Evolutionary conservation across 352 stramenopile genomes (phyloP).

Genomic region (Globisporangium viniferum): DNA sequence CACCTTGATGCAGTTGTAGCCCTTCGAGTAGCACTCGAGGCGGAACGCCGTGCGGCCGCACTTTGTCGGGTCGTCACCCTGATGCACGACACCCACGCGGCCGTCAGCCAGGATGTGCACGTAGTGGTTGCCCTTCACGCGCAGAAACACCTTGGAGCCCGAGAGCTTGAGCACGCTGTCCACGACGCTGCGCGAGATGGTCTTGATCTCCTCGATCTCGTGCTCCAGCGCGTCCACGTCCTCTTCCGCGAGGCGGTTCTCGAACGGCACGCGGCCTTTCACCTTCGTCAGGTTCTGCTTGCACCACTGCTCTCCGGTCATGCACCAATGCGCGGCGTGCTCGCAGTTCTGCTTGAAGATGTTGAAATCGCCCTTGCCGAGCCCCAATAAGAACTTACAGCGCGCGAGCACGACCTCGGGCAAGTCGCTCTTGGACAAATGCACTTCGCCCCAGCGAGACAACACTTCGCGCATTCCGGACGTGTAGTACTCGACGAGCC

Average conservation of each 20-base stretch:
- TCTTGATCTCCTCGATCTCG: conserved; percentile 78
- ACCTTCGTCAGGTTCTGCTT: conserved; percentile 82
- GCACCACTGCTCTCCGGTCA: conserved; percentile 88
- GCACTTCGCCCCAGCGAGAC: conserved; percentile 83
- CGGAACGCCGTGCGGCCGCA: conserved; percentile 67
- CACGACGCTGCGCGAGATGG: conserved; percentile 58
- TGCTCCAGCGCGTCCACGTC: conserved; percentile 69
- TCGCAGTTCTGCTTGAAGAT: conserved; percentile 89
- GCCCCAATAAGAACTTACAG: conserved; percentile 78
- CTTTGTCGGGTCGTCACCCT: conserved; percentile 36
- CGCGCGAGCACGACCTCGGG: conserved; percentile 78
- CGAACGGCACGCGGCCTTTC: conserved; percentile 72
- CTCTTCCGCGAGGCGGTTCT: conserved; percentile 67
- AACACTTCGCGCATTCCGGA: conserved; percentile 73
- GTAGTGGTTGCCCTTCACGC: conserved; percentile 72
- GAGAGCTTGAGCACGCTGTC: conserved; percentile 66
- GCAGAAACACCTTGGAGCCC: conserved; percentile 54
- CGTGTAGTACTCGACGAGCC: conserved; percentile 86
- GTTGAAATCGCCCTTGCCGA: conserved; percentile 82
- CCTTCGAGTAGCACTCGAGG: conserved; percentile 72
- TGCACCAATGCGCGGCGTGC: conserved; percentile 85
- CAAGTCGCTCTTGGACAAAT: conserved; percentile 77
- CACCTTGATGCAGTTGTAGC: conserved; percentile 87
- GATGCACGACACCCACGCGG: conserved; percentile 51
- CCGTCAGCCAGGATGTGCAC: conserved; percentile 46